Conservation (phyloP, 805 yeast species). For the Vanderwaltozyma tropicalis region DNA sequence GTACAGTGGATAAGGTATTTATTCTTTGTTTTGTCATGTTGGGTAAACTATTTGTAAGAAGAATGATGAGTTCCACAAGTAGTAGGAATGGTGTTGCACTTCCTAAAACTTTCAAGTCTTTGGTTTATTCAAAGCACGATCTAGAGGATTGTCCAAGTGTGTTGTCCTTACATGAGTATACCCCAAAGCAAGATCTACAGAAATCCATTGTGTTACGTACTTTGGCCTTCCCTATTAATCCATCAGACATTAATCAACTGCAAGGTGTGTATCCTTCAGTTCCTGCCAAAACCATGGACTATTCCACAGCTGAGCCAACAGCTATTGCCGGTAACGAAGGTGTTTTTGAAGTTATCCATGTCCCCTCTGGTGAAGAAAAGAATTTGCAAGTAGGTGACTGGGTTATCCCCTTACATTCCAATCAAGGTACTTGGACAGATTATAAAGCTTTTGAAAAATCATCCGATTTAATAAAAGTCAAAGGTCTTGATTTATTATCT, state of each 20-base stretch:
- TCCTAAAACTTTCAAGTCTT: constrained; percentile 21
- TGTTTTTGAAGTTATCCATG: constrained; percentile 68
- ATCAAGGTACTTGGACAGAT: constrained; percentile 87
- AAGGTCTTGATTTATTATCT: constrained; percentile 40
- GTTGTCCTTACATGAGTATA: constrained; percentile 19
- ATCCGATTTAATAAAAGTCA: constrained; percentile 44
- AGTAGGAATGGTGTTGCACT: background rate
- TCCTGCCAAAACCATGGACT: constrained; percentile 45
- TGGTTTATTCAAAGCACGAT: constrained; percentile 23
- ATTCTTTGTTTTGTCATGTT: too few species aligned
- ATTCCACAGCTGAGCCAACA: constrained; percentile 51
- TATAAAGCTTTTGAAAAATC: constrained; percentile 53
- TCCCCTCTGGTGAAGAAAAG: constrained; percentile 42
- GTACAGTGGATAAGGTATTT: too few species aligned
- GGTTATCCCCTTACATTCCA: constrained; percentile 68
- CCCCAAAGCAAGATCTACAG: constrained; percentile 18
- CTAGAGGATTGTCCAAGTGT: constrained; percentile 23
- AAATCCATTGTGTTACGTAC: constrained; percentile 45
- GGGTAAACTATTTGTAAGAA: too few species aligned
- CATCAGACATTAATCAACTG: constrained; percentile 77
- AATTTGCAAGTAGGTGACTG: constrained; percentile 63
- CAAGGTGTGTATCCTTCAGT: constrained; percentile 79
- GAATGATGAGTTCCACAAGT: background rate
- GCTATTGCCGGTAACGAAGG: constrained; percentile 96
- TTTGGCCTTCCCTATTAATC: constrained; percentile 79